A percentile compares a stretch with the other conserved stretches of the same genome.
Conservation (phyloP, 176 grass and related monocot genomes). For the Secale cereale region DNA sequence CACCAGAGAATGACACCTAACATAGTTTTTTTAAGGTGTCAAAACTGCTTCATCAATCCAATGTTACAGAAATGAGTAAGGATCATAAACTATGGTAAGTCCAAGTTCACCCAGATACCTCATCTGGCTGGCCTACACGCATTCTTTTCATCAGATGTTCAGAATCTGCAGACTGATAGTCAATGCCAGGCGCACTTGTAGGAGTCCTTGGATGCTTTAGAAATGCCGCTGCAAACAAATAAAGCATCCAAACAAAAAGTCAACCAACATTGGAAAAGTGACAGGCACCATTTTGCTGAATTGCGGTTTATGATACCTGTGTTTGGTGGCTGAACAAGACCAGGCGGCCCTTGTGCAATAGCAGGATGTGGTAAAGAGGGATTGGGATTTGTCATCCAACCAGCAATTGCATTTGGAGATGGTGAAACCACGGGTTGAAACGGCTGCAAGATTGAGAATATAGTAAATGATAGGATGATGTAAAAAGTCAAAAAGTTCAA, state of each 20-base stretch:
- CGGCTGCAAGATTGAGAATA: constrained; percentile 49
- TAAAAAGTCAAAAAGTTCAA: not conserved
- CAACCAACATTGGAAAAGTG: constrained; percentile 12
- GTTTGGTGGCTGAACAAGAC: constrained; percentile 79
- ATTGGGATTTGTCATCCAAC: constrained; percentile 98
- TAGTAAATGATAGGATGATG: constrained; percentile 8
- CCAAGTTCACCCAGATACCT: constrained; percentile 49
- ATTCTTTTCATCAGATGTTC: constrained; percentile 99
- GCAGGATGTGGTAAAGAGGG: constrained; percentile 74
- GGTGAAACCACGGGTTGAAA: constrained; percentile 96
- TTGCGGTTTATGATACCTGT: constrained; percentile 49
- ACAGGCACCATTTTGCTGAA: constrained; percentile 3
- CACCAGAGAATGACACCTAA: constrained; percentile 94
- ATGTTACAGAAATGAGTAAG: not conserved
- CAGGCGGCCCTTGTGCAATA: constrained; percentile 84
- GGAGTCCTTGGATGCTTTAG: constrained; percentile 92
- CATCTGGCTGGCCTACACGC: constrained; percentile 88
- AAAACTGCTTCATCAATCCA: constrained; percentile 14
- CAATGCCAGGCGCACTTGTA: constrained; percentile 74
- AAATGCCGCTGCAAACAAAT: constrained; percentile 73
- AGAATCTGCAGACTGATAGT: constrained; percentile 98
- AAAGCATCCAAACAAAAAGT: constrained; percentile 13
- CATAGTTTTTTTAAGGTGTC: constrained; percentile 16
- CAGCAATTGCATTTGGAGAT: constrained; percentile 90
- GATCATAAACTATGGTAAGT: constrained; percentile 2